Percentiles rank a stretch among this genome's conserved stretches.
Conservation (phyloP, 2,329 filamentous ascomycete species). For the Orbilia brochopaga region DNA sequence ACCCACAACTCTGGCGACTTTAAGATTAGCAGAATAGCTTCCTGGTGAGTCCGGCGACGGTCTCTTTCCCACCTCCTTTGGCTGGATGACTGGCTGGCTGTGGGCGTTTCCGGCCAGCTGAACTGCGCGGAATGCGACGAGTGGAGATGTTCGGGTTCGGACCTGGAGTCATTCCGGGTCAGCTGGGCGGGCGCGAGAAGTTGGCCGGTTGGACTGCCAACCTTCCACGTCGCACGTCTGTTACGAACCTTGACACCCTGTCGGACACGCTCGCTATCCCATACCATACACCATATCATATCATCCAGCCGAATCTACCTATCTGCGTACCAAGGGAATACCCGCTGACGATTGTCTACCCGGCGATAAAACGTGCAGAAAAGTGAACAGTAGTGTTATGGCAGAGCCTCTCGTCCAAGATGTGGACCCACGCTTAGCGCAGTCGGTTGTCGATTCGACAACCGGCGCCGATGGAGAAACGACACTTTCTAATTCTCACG, state of each 20-base stretch:
- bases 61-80: neutral
- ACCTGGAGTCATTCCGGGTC: constrained; percentile 18
- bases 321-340: constrained; percentile 6
- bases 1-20: constrained; percentile 37
- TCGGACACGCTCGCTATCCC: neutral
- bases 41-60: constrained; percentile 40
- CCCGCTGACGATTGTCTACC: constrained; percentile 29
- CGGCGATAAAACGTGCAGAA: constrained; percentile 56
- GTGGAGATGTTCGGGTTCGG: constrained; percentile 16
- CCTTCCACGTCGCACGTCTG: neutral
- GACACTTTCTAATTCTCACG: constrained; percentile 58
- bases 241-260: neutral
- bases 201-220: constrained; percentile 9
- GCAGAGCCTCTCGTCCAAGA: constrained; percentile 67
- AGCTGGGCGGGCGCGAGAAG: neutral
- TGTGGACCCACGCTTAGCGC: constrained; percentile 67
- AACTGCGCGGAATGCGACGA: neutral
- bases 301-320: neutral
- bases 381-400: constrained; percentile 63
- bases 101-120: neutral
- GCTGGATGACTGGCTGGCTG: constrained; percentile 4
- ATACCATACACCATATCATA: neutral
- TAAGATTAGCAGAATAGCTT: constrained; percentile 47
- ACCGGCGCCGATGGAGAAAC: constrained; percentile 64
- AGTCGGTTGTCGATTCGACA: constrained; percentile 63